Evolutionary conservation across 2,329 filamentous ascomycete genomes (phyloP), one percentile per base, ranked within the genome.

Genomic region (Botrytis hyacinthi): DNA sequence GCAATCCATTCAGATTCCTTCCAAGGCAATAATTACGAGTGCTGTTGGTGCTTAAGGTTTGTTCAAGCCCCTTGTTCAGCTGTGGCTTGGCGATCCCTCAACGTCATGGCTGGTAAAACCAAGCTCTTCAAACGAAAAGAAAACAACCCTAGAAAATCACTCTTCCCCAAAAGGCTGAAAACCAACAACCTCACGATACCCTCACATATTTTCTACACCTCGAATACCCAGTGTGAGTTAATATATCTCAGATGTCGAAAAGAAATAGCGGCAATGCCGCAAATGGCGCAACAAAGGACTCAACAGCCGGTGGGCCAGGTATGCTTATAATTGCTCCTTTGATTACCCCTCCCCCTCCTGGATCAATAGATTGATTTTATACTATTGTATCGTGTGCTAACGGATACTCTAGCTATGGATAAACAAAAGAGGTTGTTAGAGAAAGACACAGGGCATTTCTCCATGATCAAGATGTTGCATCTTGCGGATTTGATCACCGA

Each of bases 401-500:
- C 37, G 20, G 54, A 72, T 35, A 5, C 3, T n/a, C 3, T 48
- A 92, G 90, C 86, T 68, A 84, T 89, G 78, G 90, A 94, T 83
- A 95, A 94, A 85, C 93, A 95, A 83, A 92, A 91, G 81, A 87
- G 88, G 77, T 87, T 95, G 62, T 87, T 95, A 61, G 89, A 89
- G 72, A 86, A 89, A 76, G 88, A 93, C 76, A 87, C 87, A 12
- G 91, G 92, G 57, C 93, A 95, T 84, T 95, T 95, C 83, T 90
- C 88, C 60, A 85, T 91, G 75, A 84, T 91, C 63, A 86, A 87
- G 74, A 89, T 89, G 72, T 87, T 96, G 82, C 91, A 97, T 82
- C 86, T 97, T 80, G 91, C 95, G 76, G 89, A 97, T 83, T 86
- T 94, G 79, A 93, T 97, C 84, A 95, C 94, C 44, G 89, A 95